phyloP scores from a whole-genome alignment of 2,329 filamentous ascomycete species.

The Thelonectria olida region DNA sequence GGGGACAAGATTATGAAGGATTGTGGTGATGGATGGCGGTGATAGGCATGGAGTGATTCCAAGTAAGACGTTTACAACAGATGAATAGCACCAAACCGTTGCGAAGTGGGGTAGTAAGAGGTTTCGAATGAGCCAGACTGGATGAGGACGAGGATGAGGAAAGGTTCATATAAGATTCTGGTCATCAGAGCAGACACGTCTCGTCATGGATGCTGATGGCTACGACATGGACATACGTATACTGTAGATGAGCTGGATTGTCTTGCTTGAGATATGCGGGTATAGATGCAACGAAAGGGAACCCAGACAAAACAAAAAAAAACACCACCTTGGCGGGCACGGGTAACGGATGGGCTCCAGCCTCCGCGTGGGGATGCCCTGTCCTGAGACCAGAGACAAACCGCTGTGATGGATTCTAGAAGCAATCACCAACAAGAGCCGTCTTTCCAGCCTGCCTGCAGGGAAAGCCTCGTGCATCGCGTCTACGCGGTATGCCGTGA shows the following conservation, averaged over 20 bases:
- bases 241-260: background rate
- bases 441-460: background rate
- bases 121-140: background rate
- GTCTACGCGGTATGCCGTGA: slow-evolving; percentile 19
- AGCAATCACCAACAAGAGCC: background rate
- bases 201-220: slow-evolving; percentile 4
- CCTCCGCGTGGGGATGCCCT: slow-evolving; percentile 17
- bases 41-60: background rate
- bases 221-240: background rate
- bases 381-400: background rate
- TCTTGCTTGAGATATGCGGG: background rate
- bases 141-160: background rate
- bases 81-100: background rate
- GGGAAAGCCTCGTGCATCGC: slow-evolving; percentile 6
- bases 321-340: background rate
- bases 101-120: background rate
- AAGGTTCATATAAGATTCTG: slow-evolving; percentile 4
- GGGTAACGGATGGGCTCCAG: background rate
- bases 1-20: background rate
- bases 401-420: slow-evolving; percentile 9
- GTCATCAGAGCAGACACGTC: background rate
- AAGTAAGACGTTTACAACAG: background rate
- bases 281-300: background rate
- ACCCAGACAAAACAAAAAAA: slow-evolving; percentile 12
- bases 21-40: background rate